phyloP scores from a whole-genome alignment of 2,329 filamentous ascomycete genomes.

The Coniella lustricola region DNA sequence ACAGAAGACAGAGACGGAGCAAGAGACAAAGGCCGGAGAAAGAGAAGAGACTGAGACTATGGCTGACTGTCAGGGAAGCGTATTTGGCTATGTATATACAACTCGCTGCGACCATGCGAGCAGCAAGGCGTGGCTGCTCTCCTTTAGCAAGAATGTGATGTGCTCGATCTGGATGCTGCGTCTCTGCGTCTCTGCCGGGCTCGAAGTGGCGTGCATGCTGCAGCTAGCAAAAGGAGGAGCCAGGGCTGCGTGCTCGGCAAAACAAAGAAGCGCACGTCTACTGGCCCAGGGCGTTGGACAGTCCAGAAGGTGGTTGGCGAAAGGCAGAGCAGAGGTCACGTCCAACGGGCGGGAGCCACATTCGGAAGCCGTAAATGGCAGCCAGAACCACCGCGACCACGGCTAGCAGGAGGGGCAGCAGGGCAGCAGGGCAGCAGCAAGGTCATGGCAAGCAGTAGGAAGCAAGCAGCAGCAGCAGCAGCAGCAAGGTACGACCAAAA shows the following conservation, averaged over 20 bases:
- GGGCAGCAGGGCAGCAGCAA: too few relatives aligned
- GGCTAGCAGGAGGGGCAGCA: too few relatives aligned
- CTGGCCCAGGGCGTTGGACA: background rate
- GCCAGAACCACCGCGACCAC: background rate
- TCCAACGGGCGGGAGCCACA: constrained; percentile 5
- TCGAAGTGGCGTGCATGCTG: constrained; percentile 3
- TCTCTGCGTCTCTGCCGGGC: constrained; percentile 9
- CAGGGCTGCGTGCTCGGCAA: background rate
- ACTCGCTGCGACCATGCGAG: too few relatives aligned
- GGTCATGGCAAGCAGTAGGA: too few relatives aligned
- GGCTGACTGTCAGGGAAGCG: background rate
- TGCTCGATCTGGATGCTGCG: constrained; percentile 11
- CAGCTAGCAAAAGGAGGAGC: too few relatives aligned
- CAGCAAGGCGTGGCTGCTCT: too few relatives aligned
- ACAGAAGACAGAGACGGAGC: background rate
- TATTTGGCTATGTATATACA: background rate
- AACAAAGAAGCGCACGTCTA: too few relatives aligned
- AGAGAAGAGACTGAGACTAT: background rate
- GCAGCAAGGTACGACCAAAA: too few relatives aligned
- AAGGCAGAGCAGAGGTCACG: background rate
- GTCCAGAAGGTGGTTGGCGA: background rate
- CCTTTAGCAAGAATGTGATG: background rate
- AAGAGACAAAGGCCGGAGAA: background rate
- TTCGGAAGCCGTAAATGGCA: constrained; percentile 14
- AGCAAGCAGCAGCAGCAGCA: too few relatives aligned